phyloP scores from a whole-genome alignment of 1,284 basidiomycete species.

The Ceratobasidium theobromae region DNA sequence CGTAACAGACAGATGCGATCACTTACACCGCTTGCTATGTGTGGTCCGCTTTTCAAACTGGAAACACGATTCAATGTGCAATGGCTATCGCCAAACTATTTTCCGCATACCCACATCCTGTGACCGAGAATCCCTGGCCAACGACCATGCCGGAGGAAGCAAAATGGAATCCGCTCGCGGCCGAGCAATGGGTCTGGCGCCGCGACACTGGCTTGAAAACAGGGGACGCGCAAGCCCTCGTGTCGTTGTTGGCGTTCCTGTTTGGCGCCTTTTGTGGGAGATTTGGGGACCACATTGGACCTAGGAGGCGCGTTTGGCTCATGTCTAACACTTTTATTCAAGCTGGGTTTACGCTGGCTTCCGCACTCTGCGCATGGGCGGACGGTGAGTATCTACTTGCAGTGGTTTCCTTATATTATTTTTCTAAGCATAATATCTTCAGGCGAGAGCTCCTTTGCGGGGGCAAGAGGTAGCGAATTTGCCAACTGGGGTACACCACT shows the following conservation, averaged over 20 bases:
- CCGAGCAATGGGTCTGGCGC: constrained; percentile 8
- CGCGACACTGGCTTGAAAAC: constrained; percentile 57
- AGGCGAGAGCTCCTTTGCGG: constrained; percentile 54
- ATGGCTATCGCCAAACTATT: constrained; percentile 28
- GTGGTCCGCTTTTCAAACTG: constrained; percentile 83
- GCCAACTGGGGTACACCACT: constrained; percentile 66
- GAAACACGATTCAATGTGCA: constrained; percentile 32
- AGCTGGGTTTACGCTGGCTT: constrained; percentile 70
- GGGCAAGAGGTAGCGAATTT: constrained; percentile 51
- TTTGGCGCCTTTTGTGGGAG: constrained; percentile 71
- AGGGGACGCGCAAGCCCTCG: constrained; percentile 78
- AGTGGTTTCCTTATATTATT: not conserved
- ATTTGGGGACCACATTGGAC: constrained; percentile 67
- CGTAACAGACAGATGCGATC: constrained; percentile 58
- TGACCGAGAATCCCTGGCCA: constrained; percentile 35
- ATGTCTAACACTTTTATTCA: constrained; percentile 69
- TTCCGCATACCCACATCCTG: constrained; percentile 17
- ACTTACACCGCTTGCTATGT: constrained; percentile 80
- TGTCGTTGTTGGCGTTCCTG: constrained; percentile 73
- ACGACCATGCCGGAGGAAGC: constrained; percentile 4
- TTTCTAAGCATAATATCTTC: not conserved
- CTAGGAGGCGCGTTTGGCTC: constrained; percentile 75
- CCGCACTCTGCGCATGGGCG: constrained; percentile 66
- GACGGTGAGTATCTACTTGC: constrained; percentile 37
- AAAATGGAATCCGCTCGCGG: constrained; percentile 15